Evolutionary conservation across 345 rosid species (phyloP), one percentile per base, ranked within the genome.

Genomic region (Rhizophora mangle): DNA sequence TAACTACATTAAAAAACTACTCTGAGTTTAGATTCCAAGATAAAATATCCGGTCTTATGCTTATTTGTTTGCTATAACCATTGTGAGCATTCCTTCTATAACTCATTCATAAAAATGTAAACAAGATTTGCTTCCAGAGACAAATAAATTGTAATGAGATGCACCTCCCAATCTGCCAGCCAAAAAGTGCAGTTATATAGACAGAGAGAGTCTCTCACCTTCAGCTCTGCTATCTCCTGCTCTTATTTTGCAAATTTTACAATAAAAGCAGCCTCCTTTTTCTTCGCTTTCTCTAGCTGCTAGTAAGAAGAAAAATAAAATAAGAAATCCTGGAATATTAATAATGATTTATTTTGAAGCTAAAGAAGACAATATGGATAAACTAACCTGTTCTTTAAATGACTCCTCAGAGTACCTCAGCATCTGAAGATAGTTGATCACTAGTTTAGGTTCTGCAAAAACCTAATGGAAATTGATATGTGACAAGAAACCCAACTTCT

Each of bases 231-330:
- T 81, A 95, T 90, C 84, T 92, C 96, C 71, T 92, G 98, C 80
- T 95, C 97, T 57, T 94, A 81, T 81, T 95, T 95, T 1, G 96
- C 96, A 78, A 92, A 95, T 67, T 92, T 90, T 64, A 95, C 97
- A 74, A 95, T 92, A 79, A 89, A 92, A 19, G 99, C 92, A 58
- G 97, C 99, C 83, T 95, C 99, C 81, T 95, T 95, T 79, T 94
- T 89, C 89, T 84, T 92, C 20, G 97, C 96, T 49, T 90, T 86
- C 70, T 95, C 97, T 66, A 95, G 83, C 97, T 95, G 86, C 75
- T 63, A 65, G 80, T 71, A 78, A 56, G 64, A 72, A 72, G 13
- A 65, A 31, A 31, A 1, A 43, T 22, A 60, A 67, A 67, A 62
- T 29, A 75, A 11, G 67, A 71, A 67, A 76, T 76, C 72, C 52